Evolutionary conservation across 768 basidiomycete species (phyloP).

Genomic region (Trametes coccinea): DNA sequence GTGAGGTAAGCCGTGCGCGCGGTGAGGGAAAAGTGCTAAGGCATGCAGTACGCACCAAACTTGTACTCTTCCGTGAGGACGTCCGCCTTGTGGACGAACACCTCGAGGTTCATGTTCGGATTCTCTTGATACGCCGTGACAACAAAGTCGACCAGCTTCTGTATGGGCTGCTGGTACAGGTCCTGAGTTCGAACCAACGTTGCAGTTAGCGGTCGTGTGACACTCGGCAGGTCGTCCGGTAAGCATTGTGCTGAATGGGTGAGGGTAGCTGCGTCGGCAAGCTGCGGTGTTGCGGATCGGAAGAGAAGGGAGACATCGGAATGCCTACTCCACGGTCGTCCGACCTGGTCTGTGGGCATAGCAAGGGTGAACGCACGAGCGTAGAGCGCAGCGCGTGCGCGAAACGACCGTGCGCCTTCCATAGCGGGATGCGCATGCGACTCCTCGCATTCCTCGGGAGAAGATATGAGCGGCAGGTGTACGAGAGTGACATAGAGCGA

Average conservation of each 20-base stretch:
- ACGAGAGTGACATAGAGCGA: neutral
- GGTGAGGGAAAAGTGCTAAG: neutral
- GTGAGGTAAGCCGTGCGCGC: too few species aligned
- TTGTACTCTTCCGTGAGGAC: slow-evolving; percentile 89
- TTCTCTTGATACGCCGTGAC: slow-evolving; percentile 74
- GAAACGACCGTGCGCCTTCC: slow-evolving; percentile 14
- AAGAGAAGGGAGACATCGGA: neutral
- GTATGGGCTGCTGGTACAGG: slow-evolving; percentile 80
- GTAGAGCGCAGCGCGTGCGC: slow-evolving; percentile 2
- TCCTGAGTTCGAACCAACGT: slow-evolving; percentile 47
- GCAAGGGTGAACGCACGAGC: neutral
- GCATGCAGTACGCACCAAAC: slow-evolving; percentile 55
- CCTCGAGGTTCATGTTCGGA: slow-evolving; percentile 77
- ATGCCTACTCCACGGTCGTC: neutral
- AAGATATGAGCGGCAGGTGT: neutral
- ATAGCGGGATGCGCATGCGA: slow-evolving; percentile 1
- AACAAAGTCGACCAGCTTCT: slow-evolving; percentile 80
- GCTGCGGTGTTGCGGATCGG: neutral
- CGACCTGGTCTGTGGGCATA: slow-evolving; percentile 2
- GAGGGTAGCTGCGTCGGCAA: neutral
- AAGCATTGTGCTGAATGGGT: neutral
- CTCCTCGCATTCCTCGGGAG: slow-evolving; percentile 1
- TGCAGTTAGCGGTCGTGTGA: neutral
- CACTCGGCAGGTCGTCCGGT: neutral
- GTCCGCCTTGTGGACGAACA: slow-evolving; percentile 96